Conservation (phyloP, 1,139 yeast species). For the Pichia kudriavzevii region DNA sequence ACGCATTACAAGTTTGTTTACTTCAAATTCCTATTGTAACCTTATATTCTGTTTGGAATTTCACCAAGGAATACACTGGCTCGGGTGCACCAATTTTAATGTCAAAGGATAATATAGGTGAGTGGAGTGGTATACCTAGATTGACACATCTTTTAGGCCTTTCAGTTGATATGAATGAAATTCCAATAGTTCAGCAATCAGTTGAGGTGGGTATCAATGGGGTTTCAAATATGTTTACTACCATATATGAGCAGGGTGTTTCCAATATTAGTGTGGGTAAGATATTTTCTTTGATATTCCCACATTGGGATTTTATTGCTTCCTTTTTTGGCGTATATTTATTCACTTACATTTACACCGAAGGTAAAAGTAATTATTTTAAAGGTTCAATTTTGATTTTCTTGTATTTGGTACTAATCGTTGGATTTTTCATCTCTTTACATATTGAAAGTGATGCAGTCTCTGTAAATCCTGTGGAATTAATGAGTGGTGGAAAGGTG, state of each 20-base stretch:
- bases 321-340: slow-evolving; percentile 78
- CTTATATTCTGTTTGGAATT: slow-evolving; percentile 53
- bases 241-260: background rate
- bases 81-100: slow-evolving; percentile 4
- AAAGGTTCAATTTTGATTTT: slow-evolving; percentile 86
- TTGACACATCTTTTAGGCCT: slow-evolving; percentile 9
- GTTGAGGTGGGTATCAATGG: slow-evolving; percentile 1
- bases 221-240: slow-evolving; percentile 2
- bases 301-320: slow-evolving; percentile 92
- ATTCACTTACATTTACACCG: slow-evolving; percentile 91
- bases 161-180: too few relatives aligned
- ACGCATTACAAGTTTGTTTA: slow-evolving; percentile 92
- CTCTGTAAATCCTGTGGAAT: background rate
- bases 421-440: slow-evolving; percentile 74
- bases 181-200: too few relatives aligned
- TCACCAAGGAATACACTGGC: slow-evolving; percentile 7
- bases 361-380: slow-evolving; percentile 92
- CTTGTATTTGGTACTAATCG: slow-evolving; percentile 65
- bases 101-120: slow-evolving; percentile 1
- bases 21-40: slow-evolving; percentile 91
- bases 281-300: slow-evolving; percentile 81
- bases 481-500: slow-evolving; percentile 8
- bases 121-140: slow-evolving; percentile 13
- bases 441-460: slow-evolving; percentile 21
- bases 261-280: slow-evolving; percentile 25